Percentiles rank a stretch among this genome's conserved stretches.
Conservation (phyloP, 192 early-diverging fungal species). For the Podila epicladia region DNA sequence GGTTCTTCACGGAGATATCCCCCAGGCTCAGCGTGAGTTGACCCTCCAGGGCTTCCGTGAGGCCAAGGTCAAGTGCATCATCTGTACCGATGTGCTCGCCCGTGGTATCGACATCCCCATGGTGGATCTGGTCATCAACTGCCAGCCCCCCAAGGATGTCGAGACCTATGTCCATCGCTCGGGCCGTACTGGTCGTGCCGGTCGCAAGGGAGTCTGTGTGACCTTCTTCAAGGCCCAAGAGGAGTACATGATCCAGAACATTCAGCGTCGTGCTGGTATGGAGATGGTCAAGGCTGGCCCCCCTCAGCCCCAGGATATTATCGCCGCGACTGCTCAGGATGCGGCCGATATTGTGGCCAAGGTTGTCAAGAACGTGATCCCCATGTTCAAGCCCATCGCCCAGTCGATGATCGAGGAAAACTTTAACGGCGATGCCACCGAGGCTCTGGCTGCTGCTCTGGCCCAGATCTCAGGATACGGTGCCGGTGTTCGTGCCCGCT, state of each 20-base stretch:
- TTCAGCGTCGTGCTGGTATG: conserved; percentile 83
- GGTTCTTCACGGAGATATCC: conserved; percentile 88
- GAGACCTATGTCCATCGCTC: conserved; percentile 96
- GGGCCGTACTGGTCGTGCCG: conserved; percentile 94
- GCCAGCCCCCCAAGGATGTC: conserved; percentile 92
- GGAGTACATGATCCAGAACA: conserved; percentile 82
- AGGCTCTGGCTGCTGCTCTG: conserved; percentile 84
- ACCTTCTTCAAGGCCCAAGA: conserved; percentile 93
- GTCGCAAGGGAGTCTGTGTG: conserved; percentile 87
- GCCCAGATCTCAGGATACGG: conserved; percentile 90
- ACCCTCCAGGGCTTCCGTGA: conserved; percentile 88
- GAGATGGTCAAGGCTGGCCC: conserved; percentile 81
- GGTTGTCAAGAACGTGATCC: conserved; percentile 79
- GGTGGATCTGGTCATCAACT: conserved; percentile 97
- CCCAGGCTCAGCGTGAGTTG: conserved; percentile 78
- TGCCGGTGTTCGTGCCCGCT: conserved; percentile 82
- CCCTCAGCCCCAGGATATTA: conserved; percentile 93
- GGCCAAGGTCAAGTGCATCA: conserved; percentile 84
- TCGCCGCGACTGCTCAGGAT: conserved; percentile 80
- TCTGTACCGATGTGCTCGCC: conserved; percentile 95
- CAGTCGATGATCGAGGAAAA: conserved; percentile 74
- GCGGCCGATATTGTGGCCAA: conserved; percentile 73
- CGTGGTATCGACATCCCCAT: conserved; percentile 96
- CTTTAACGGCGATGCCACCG: conserved; percentile 74
- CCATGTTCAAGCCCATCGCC: conserved; percentile 83